Conservation (phyloP, 1,139 yeast species). For the Magnusiomyces tetraspermus region DNA sequence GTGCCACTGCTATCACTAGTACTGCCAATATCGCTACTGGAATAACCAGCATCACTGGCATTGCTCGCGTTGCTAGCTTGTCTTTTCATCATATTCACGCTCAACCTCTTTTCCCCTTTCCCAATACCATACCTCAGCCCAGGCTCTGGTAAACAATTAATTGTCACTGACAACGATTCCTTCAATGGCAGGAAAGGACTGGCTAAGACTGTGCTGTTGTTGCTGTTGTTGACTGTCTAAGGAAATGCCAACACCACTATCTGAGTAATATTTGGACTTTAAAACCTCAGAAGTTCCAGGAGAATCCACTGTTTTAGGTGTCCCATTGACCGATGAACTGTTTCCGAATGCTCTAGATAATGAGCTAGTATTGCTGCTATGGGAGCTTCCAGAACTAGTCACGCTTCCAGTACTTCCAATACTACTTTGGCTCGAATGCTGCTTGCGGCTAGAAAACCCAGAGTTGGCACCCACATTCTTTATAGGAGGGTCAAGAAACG, state of each 20-base stretch:
- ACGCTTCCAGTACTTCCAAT: background rate
- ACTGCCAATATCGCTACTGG: too few species aligned
- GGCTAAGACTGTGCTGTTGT: too few species aligned
- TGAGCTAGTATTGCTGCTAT: background rate
- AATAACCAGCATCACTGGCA: too few species aligned
- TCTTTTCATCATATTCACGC: too few species aligned
- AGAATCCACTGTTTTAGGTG: background rate
- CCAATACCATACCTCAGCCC: background rate
- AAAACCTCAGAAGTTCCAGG: background rate
- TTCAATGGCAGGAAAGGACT: background rate
- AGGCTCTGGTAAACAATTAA: background rate
- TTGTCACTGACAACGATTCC: background rate
- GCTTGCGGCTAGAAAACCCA: background rate
- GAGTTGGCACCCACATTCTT: background rate
- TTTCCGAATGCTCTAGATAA: too few species aligned
- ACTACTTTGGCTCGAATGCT: background rate
- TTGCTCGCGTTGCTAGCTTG: too few species aligned
- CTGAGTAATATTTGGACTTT: too few species aligned
- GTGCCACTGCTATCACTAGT: too few species aligned
- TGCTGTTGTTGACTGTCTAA: too few species aligned
- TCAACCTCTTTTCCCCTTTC: background rate
- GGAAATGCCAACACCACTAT: too few species aligned
- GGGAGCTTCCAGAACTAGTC: background rate
- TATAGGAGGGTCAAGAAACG: slow-evolving; percentile 2
- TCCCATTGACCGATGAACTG: background rate